Base-by-base conservation (phyloP, 768 basidiomycete genomes). In the Leucocoprinus birnbaumii region DNA sequence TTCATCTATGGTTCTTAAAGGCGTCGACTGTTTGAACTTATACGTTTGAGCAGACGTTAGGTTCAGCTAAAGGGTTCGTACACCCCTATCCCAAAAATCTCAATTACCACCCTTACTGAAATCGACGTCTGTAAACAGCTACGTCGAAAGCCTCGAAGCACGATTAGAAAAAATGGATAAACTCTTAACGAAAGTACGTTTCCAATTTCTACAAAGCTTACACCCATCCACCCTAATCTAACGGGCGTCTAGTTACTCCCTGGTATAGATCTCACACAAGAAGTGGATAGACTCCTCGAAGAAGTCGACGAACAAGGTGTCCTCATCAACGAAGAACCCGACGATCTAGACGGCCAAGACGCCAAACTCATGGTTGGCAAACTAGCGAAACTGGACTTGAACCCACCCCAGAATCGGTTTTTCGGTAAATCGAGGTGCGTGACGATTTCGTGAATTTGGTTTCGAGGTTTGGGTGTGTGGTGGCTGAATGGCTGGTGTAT, bases 151-250 rank as follows among this genome's bases (percentile, higher is more conserved):
- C 47, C 72, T 88, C 35, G 86, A 87, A 66, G 74, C 66, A 54
- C 77, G 85, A 10, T 65, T 87, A 1, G 80, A 83, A 54, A 86
- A 84, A 62, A 81, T 88, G 75, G 84, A 88, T 64, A 77, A 71
- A 56, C 71, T 87, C 3, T 66, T 88, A 19, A 73, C 70, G 51
- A 80, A 76, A 68, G 86, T 83, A 56, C 27, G 68, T 53, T 26
- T n/a, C 8, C 2, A 19, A 18, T 38, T 38, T 14, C 44, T 38
- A 27, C 14, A 34, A 52, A 53, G 31, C 37, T 10, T 21, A 21
- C 13, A 14, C 16, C 44, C 51, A 14, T 45, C 37, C 21, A 25
- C 22, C n/a, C 31, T 49, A 4, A 48, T 21, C 11, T 11, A n/a
- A 16, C 18, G n/a, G 16, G 16, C 16, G 52, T 24, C 47, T 43